phyloP scores from a whole-genome alignment of 176 grass and related monocot species.

The Carex myosuroides region DNA sequence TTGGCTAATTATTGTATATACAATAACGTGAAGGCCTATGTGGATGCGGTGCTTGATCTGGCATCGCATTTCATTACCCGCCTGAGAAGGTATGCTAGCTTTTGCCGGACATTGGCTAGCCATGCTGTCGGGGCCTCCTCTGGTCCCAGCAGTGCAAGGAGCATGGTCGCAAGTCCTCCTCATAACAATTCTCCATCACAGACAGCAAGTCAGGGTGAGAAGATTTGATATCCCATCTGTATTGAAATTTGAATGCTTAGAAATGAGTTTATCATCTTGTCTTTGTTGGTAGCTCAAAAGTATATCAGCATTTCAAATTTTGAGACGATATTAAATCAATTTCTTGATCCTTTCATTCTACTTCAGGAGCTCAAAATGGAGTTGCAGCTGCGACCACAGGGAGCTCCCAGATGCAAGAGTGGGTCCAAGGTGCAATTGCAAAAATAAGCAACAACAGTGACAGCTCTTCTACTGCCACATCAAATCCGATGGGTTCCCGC shows the following conservation, averaged over 20 bases:
- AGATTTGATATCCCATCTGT: background rate
- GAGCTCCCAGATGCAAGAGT: conserved; percentile 97
- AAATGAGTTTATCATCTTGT: too few relatives aligned
- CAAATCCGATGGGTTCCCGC: conserved; percentile 67
- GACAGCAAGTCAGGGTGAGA: conserved; percentile 68
- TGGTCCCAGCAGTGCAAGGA: conserved; percentile 58
- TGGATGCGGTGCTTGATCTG: conserved; percentile 97
- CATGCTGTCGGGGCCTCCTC: conserved; percentile 96
- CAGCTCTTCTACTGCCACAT: conserved; percentile 59
- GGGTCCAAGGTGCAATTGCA: conserved; percentile 98
- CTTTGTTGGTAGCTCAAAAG: conserved; percentile 7
- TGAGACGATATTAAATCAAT: background rate
- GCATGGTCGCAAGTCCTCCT: conserved; percentile 75
- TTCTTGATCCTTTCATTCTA: background rate
- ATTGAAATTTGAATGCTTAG: too few relatives aligned
- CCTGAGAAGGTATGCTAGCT: conserved; percentile 93
- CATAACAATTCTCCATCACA: conserved; percentile 75
- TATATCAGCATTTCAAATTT: background rate
- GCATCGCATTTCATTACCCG: conserved; percentile 97
- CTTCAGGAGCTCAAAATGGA: conserved; percentile 73
- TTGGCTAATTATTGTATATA: conserved; percentile 24
- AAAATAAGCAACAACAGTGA: conserved; percentile 95
- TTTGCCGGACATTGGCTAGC: conserved; percentile 96
- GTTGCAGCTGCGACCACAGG: conserved; percentile 43
- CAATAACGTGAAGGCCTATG: conserved; percentile 63